Conservation (phyloP, 345 rosid species). For the Cardiospermum halicacabum region DNA sequence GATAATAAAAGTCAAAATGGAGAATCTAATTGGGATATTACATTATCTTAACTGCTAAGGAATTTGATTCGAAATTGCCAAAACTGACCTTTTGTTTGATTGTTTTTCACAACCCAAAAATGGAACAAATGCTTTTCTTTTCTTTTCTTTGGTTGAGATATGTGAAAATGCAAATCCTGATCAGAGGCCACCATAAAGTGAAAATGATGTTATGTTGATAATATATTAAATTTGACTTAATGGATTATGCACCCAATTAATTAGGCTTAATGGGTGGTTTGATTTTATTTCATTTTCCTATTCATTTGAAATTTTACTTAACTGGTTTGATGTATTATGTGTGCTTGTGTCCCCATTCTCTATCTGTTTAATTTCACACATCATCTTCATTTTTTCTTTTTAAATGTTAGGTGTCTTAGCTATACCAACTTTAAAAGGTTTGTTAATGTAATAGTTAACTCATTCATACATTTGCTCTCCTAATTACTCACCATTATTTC, state of each 20-base stretch:
- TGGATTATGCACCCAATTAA: slow-evolving; percentile 4
- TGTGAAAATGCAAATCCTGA: slow-evolving; percentile 31
- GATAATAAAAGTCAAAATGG: background rate
- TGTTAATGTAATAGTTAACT: too few species aligned
- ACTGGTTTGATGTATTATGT: background rate
- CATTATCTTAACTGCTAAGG: background rate
- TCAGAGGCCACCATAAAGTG: slow-evolving; percentile 33
- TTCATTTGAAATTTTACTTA: slow-evolving; percentile 2
- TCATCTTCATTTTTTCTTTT: too few species aligned
- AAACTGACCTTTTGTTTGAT: background rate
- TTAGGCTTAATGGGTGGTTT: slow-evolving; percentile 13
- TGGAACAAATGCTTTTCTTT: background rate
- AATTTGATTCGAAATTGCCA: slow-evolving; percentile 4
- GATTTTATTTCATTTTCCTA: slow-evolving; percentile 5
- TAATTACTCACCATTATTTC: too few species aligned
- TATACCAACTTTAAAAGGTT: too few species aligned
- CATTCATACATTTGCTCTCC: too few species aligned
- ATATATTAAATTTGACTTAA: slow-evolving; percentile 8
- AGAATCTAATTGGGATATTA: background rate
- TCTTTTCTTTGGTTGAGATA: too few species aligned
- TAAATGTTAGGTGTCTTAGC: too few species aligned
- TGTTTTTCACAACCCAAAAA: background rate
- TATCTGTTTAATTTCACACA: background rate
- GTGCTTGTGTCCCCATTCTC: background rate
- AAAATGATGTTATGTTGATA: too few species aligned